Percentiles rank a stretch among this genome's conserved stretches.
phyloP scores from a whole-genome alignment of 2,329 filamentous ascomycete genomes.

The Pseudonectria buxi region DNA sequence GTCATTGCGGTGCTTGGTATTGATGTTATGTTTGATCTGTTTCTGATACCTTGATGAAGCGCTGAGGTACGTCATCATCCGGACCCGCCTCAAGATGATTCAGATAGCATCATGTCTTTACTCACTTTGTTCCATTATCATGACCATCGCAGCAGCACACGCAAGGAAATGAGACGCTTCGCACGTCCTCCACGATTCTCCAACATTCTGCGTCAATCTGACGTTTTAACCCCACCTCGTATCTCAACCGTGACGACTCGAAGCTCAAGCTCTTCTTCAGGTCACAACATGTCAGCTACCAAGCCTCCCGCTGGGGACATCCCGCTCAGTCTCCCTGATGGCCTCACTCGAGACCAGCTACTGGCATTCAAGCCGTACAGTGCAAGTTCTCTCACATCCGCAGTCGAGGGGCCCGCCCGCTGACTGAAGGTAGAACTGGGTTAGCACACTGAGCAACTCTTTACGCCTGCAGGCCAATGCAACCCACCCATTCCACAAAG shows the following conservation, averaged over 20 bases:
- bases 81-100: no score
- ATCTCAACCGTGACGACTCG: no score
- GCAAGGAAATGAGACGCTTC: no score
- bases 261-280: not conserved
- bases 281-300: conserved; percentile 15
- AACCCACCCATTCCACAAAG: conserved; percentile 45
- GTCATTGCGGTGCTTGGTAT: no score
- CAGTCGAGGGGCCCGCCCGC: not conserved
- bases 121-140: no score
- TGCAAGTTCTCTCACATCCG: conserved; percentile 23
- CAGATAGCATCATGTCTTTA: not conserved
- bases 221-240: no score
- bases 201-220: no score
- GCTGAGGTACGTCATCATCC: no score
- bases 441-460: conserved; percentile 39
- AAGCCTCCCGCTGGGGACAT: conserved; percentile 25
- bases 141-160: no score
- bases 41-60: no score
- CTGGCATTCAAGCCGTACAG: conserved; percentile 44
- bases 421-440: conserved; percentile 37
- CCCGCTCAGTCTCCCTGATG: conserved; percentile 37
- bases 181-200: no score
- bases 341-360: conserved; percentile 38
- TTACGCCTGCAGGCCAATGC: conserved; percentile 37
- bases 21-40: no score